Percentiles rank a stretch among this genome's conserved stretches.
These are phyloP conservation scores for Trichoderma semiorbis DNA, from an alignment of 2,329 filamentous ascomycete genomes.

Conservation along the genomic window DNA sequence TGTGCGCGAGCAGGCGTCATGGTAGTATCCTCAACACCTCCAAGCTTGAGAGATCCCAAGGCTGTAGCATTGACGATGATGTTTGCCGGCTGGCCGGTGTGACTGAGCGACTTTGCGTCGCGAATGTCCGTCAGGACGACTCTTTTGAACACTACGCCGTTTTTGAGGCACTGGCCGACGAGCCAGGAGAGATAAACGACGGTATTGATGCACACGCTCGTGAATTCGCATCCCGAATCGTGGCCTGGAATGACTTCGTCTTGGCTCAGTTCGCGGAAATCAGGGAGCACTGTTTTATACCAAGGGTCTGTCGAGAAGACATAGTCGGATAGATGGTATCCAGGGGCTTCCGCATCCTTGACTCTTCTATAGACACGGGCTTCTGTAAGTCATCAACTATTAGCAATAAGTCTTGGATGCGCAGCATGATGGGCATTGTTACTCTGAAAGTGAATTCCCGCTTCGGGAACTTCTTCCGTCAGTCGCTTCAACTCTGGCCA, in stretches of 20 bases:
- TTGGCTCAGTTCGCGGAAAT: slow-evolving; percentile 61
- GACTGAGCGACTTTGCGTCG: slow-evolving; percentile 55
- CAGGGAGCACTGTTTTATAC: slow-evolving; percentile 68
- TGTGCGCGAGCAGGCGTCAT: slow-evolving; percentile 80
- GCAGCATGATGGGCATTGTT: slow-evolving; percentile 7
- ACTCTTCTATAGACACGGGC: slow-evolving; percentile 51
- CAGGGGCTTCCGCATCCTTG: slow-evolving; percentile 52
- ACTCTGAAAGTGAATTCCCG: slow-evolving; percentile 78
- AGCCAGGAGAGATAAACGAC: slow-evolving; percentile 86
- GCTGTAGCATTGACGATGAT: slow-evolving; percentile 85
- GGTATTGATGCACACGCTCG: slow-evolving; percentile 87
- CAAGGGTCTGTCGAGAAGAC: slow-evolving; percentile 65
- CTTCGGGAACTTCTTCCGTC: slow-evolving; percentile 64
- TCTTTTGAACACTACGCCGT: slow-evolving; percentile 66
- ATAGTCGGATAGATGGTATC: slow-evolving; percentile 51
- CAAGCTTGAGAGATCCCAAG: slow-evolving; percentile 68
- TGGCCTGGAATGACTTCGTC: slow-evolving; percentile 60
- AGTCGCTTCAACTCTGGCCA: slow-evolving; percentile 62
- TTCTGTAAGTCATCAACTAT: slow-evolving; percentile 34
- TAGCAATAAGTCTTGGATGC: not conserved
- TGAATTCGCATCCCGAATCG: slow-evolving; percentile 72
- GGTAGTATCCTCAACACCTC: slow-evolving; percentile 72
- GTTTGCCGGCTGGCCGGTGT: slow-evolving; percentile 57
- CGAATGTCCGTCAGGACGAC: slow-evolving; percentile 64
- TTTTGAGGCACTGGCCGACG: slow-evolving; percentile 70